Evolutionary conservation across 2,329 filamentous ascomycete genomes (phyloP).

Genomic region (Penicillium sclerotigenum): DNA sequence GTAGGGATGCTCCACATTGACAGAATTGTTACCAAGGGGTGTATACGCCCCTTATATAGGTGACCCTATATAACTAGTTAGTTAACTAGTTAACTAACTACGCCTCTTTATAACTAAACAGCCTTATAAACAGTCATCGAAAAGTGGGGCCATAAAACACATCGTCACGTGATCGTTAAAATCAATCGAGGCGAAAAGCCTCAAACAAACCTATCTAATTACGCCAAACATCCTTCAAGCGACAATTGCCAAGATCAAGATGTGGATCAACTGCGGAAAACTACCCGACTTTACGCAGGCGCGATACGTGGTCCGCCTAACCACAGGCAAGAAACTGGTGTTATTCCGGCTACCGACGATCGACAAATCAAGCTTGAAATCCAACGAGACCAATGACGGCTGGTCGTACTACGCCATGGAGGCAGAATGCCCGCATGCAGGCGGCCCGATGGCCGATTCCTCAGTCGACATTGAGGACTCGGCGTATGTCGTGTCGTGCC

Average conservation of each 20-base stretch:
- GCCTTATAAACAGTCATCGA: not conserved
- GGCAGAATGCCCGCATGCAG: slow-evolving; percentile 48
- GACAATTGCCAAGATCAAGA: slow-evolving; percentile 5
- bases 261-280: slow-evolving; percentile 28
- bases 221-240: not conserved
- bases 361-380: slow-evolving; percentile 27
- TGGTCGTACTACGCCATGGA: slow-evolving; percentile 51
- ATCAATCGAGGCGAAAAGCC: slow-evolving; percentile 2
- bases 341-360: slow-evolving; percentile 47
- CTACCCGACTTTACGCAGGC: slow-evolving; percentile 39
- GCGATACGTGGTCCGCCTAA: slow-evolving; percentile 45
- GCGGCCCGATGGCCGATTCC: slow-evolving; percentile 47
- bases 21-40: too few relatives aligned
- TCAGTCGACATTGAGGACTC: slow-evolving; percentile 50
- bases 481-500: slow-evolving; percentile 47
- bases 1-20: too few relatives aligned
- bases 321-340: slow-evolving; percentile 46
- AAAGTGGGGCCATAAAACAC: not conserved
- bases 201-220: not conserved
- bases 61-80: not conserved
- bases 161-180: not conserved
- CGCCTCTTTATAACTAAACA: too few relatives aligned
- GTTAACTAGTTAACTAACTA: too few relatives aligned
- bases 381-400: slow-evolving; percentile 37
- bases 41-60: too few relatives aligned